Conservation (phyloP, 352 stramenopile species). For the Globisporangium takayamanum region DNA sequence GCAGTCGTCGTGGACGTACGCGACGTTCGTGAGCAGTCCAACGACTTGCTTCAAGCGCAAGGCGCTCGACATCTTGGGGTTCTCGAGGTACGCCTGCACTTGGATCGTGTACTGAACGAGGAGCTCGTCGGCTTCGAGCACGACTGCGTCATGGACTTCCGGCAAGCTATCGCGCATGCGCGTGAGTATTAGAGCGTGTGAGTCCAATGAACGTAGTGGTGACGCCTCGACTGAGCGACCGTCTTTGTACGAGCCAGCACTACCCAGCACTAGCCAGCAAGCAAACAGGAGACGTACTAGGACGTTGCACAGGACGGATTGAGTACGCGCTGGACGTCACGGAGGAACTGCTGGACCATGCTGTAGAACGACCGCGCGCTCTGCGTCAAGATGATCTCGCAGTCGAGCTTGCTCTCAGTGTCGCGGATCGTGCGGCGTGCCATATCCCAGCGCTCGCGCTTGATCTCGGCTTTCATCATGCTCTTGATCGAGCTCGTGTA, state of each 20-base stretch:
- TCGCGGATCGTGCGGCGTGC: slow-evolving; percentile 60
- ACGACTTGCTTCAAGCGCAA: slow-evolving; percentile 61
- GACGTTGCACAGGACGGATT: slow-evolving; percentile 78
- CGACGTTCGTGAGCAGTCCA: slow-evolving; percentile 61
- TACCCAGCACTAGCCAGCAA: too few species aligned
- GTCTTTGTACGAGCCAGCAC: too few species aligned
- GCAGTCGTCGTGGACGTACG: slow-evolving; percentile 17
- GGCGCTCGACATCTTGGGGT: slow-evolving; percentile 50
- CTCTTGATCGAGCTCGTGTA: slow-evolving; percentile 70
- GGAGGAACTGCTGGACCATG: slow-evolving; percentile 75
- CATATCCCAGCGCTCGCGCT: slow-evolving; percentile 81
- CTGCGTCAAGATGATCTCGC: slow-evolving; percentile 76
- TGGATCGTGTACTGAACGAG: slow-evolving; percentile 58
- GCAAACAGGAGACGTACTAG: slow-evolving; percentile 29
- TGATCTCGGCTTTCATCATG: slow-evolving; percentile 66
- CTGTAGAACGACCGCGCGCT: slow-evolving; percentile 74
- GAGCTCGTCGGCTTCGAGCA: slow-evolving; percentile 51
- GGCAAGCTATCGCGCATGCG: slow-evolving; percentile 25
- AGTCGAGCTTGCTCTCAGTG: slow-evolving; percentile 54
- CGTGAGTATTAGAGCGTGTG: background rate
- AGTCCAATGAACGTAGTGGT: background rate
- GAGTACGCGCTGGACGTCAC: slow-evolving; percentile 67
- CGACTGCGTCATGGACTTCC: slow-evolving; percentile 53
- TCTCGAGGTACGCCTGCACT: slow-evolving; percentile 53
- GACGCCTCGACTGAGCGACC: too few species aligned